Evolutionary conservation across 495 filamentous ascomycete genomes (phyloP).

Genomic region (Penicillium paradoxum): DNA sequence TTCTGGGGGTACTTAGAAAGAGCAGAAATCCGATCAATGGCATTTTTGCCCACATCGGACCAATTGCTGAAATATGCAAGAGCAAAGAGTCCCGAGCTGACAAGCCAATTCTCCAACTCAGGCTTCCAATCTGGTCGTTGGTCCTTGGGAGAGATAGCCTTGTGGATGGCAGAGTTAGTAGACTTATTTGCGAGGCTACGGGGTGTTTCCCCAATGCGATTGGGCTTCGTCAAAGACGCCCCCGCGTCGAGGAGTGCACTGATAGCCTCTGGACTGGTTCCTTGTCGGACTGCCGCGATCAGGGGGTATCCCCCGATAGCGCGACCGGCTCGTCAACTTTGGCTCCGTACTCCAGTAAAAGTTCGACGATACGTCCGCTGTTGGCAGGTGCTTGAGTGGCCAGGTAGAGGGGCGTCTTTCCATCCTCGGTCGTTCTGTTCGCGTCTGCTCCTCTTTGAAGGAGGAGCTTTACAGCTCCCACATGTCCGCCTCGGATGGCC

Average conservation of each 20-base stretch:
- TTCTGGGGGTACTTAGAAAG: background rate
- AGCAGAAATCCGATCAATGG: background rate
- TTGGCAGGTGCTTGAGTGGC: background rate
- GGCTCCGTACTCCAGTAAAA: background rate
- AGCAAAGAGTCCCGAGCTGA: background rate
- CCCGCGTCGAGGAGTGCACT: background rate
- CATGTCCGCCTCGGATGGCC: background rate
- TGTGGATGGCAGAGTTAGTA: background rate
- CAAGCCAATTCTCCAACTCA: constrained; percentile 1
- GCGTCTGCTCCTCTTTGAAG: background rate
- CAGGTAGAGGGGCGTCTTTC: background rate
- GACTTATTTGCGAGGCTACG: background rate
- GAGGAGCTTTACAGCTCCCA: background rate
- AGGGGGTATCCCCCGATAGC: background rate
- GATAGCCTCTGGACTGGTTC: background rate
- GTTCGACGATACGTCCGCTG: background rate
- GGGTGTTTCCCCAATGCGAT: background rate
- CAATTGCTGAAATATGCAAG: background rate
- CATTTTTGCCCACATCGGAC: background rate
- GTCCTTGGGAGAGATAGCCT: background rate
- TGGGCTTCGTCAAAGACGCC: background rate
- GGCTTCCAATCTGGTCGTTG: background rate
- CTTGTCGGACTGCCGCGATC: background rate
- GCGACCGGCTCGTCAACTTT: background rate
- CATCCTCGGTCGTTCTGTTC: background rate